Evolutionary conservation across 2,329 filamentous ascomycete species (phyloP), one percentile per base, ranked within the genome.

Genomic region (Elsinoe ampelina): DNA sequence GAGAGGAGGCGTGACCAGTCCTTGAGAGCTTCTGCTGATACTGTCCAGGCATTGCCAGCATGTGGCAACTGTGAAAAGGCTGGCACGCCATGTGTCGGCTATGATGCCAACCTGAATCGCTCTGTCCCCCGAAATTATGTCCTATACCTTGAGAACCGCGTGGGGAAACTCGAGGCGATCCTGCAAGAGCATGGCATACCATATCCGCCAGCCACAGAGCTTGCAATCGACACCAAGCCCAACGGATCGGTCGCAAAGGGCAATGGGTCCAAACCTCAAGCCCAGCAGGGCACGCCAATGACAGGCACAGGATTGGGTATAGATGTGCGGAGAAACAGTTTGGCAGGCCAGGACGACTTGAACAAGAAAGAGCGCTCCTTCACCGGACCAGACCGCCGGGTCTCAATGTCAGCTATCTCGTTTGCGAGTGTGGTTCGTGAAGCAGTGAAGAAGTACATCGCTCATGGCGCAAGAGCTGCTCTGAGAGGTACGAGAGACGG

Each of bases 351-450:
- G 42, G 58, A 17, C 54, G 50, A n/a, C 30, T 36, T 30, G 19
- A n/a, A 36, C 32, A 51, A 38, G 62, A 10, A 55, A 54, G 75
- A 57, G 77, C 79, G 58, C 74, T 73, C 41, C 78, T 81, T 58
- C 80, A 83, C 54, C 76, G 77, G 57, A 69, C 84, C 87, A 2
- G 81, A 89, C 60, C 90, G 90, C 65, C 77, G 95, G 13, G 89
- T 89, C 13, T 89, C 89, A 0, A 86, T 89, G 1, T 91, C 89
- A 1, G 92, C 91, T 13, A 93, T 97, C 52, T 95, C 91, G 0
- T 97, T 97, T 73, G 91, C 92, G 4, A 81, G 89, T 57, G 89
- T 97, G 11, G 92, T 97, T 10, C 93, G 95, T 68, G 90, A 92
- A 8, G 92, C 92, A 1, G 89, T 97, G 47, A 93, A 95, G 69